A percentile compares a stretch with the other conserved stretches of the same genome.
These are phyloP conservation scores for Penicillium crystallinum DNA, from an alignment of 495 filamentous ascomycete genomes.

Conservation along the genomic window DNA sequence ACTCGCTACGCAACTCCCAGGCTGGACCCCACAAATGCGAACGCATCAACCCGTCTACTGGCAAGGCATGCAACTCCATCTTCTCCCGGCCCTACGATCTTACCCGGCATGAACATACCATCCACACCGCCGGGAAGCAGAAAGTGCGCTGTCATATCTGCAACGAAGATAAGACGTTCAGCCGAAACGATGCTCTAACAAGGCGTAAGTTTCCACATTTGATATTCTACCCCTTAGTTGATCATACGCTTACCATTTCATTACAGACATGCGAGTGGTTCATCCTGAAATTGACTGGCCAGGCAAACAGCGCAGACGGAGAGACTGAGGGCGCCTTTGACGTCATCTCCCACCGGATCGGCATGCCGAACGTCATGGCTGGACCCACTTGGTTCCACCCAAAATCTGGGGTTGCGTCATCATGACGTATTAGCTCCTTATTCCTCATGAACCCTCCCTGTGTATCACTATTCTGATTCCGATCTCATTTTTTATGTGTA, in stretches of 20 bases:
- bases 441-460: conserved; percentile 14
- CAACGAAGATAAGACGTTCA: conserved; percentile 97
- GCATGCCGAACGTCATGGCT: conserved; percentile 16
- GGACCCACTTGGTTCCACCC: neutral
- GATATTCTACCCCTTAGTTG: neutral
- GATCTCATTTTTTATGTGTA: conserved; percentile 13
- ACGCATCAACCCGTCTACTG: conserved; percentile 90
- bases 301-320: conserved; percentile 52
- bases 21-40: conserved; percentile 87
- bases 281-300: conserved; percentile 81
- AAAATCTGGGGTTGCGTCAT: conserved; percentile 10
- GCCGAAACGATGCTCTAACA: conserved; percentile 85
- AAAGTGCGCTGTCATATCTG: conserved; percentile 94
- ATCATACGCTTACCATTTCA: conserved; percentile 6
- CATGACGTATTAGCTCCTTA: conserved; percentile 18
- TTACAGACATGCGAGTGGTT: conserved; percentile 71
- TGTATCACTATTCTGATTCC: conserved; percentile 5
- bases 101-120: conserved; percentile 94
- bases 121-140: conserved; percentile 89
- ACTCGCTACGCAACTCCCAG: conserved; percentile 67
- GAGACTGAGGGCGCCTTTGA: conserved; percentile 27
- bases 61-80: conserved; percentile 91
- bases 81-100: conserved; percentile 98
- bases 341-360: conserved; percentile 13
- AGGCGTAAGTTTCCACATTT: conserved; percentile 38